phyloP scores from a whole-genome alignment of 1,139 yeast genomes.

The Debaryomyces udenii region DNA sequence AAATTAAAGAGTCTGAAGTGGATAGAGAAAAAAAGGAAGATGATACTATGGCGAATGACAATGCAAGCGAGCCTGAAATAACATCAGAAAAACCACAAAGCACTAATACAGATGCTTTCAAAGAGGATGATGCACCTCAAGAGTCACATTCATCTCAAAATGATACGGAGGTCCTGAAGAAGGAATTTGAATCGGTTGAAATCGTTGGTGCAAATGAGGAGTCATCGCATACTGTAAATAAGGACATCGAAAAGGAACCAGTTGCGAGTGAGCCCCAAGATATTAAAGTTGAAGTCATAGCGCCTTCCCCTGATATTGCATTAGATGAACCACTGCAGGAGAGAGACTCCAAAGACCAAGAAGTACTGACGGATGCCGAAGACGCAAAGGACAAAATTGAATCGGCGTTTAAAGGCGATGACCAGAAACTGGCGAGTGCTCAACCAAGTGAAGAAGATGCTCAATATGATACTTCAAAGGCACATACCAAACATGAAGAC shows the following conservation, averaged over 20 bases:
- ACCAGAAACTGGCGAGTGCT: conserved; percentile 17
- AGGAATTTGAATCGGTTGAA: conserved; percentile 6
- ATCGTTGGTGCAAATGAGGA: conserved; percentile 10
- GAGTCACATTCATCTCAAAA: not conserved
- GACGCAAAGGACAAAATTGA: conserved; percentile 14
- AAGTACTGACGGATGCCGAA: conserved; percentile 12
- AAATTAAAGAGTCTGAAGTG: conserved; percentile 1
- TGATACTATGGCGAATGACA: not conserved
- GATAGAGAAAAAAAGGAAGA: conserved; percentile 11
- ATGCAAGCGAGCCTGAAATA: conserved; percentile 6
- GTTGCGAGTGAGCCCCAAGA: not conserved
- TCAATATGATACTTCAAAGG: conserved; percentile 13
- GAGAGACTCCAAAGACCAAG: conserved; percentile 16
- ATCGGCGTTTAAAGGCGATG: no score
- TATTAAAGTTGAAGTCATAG: not conserved
- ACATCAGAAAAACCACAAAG: conserved; percentile 16
- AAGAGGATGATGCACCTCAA: conserved; percentile 4
- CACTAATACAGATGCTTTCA: conserved; percentile 13
- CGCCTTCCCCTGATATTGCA: not conserved
- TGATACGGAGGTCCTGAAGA: conserved; percentile 1
- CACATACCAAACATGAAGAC: no score
- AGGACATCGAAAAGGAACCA: not conserved
- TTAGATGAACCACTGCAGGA: not conserved
- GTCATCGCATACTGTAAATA: no score
- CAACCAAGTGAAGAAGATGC: conserved; percentile 20